Evolutionary conservation across 1,139 yeast genomes (phyloP), one percentile per base, ranked within the genome.

Genomic region (Pneumocystis canis): DNA sequence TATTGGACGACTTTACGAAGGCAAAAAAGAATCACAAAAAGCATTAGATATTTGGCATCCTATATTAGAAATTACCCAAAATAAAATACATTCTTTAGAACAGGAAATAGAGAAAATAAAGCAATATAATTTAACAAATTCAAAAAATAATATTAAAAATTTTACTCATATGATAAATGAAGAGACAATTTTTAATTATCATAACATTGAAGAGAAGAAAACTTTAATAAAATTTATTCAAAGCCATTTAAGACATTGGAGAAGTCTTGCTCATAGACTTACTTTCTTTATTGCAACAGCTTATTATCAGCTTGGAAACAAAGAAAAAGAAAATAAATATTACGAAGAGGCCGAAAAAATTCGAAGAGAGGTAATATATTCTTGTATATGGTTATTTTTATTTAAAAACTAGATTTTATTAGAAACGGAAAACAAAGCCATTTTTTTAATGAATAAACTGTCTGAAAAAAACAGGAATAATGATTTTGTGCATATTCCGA

Each of bases 201-300:
- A n/a, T 14, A 35, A 7, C 9, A 9, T 20, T 14, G 31, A 53
- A 39, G 60, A 30, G 16, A 33, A 63, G 62, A 61, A 67, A 63
- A 47, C 39, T 6, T 70, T 72, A n/a, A 65, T 70, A 47, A 59
- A 71, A 31, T 63, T 72, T 0, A 61, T 62, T 5, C 47, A 65
- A 14, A 59, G 66, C 20, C 70, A 74, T 60, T 65, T 67, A 2
- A 68, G 70, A 2, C 61, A 69, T 18, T 83, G 86, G 81, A 71
- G 78, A 61, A 86, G 89, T 61, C 71, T 82, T 16, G 74, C 87
- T 30, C 97, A 90, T 71, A 84, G 89, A 63, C 80, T 85, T 61
- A 85, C 81, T 70, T 90, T 89, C 71, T 81, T 89, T 67, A 76
- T 87, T 56, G 98, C 89, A 0, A 85, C 96, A 0, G 84, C 89